Conservation (phyloP, 2,329 filamentous ascomycete species). For the Tolypocladium guangdongense region DNA sequence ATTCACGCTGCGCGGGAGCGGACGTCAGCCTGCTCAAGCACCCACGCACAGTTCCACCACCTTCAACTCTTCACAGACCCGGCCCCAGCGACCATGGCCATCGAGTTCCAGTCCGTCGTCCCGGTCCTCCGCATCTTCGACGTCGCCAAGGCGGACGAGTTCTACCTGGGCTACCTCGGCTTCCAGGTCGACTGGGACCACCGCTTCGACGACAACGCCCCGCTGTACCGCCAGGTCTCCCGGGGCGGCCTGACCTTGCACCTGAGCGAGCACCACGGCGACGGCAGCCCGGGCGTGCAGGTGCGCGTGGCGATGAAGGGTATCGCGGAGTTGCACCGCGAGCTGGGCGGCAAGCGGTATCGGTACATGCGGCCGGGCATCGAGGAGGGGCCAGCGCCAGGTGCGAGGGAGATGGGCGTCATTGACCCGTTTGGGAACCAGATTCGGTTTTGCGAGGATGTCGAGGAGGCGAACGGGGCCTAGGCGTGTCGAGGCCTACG, state of each 20-base stretch:
- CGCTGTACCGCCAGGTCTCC: constrained; percentile 10
- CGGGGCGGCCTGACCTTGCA: constrained; percentile 5
- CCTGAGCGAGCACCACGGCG: constrained; percentile 10
- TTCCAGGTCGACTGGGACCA: constrained; percentile 10
- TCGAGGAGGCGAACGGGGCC: neutral
- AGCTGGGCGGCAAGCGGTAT: constrained; percentile 7
- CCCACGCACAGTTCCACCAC: neutral
- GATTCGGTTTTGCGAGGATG: constrained; percentile 6
- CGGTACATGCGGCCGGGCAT: constrained; percentile 9
- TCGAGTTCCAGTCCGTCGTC: constrained; percentile 5
- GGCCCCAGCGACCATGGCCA: neutral
- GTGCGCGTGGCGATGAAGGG: constrained; percentile 4
- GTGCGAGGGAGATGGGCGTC: constrained; percentile 4
- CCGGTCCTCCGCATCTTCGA: constrained; percentile 11
- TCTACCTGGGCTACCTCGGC: constrained; percentile 9
- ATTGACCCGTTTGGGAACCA: constrained; percentile 10
- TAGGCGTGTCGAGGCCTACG: neutral
- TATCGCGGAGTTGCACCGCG: constrained; percentile 3
- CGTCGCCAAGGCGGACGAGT: constrained; percentile 9
- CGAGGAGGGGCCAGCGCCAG: constrained; percentile 4
- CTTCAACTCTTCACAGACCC: neutral
- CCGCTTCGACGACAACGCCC: constrained; percentile 8
- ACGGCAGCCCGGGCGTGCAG: constrained; percentile 7
- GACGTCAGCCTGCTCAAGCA: neutral
- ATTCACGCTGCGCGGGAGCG: neutral